phyloP scores from a whole-genome alignment of 2,329 filamentous ascomycete genomes.

The Xylariomycetidae sp. region DNA sequence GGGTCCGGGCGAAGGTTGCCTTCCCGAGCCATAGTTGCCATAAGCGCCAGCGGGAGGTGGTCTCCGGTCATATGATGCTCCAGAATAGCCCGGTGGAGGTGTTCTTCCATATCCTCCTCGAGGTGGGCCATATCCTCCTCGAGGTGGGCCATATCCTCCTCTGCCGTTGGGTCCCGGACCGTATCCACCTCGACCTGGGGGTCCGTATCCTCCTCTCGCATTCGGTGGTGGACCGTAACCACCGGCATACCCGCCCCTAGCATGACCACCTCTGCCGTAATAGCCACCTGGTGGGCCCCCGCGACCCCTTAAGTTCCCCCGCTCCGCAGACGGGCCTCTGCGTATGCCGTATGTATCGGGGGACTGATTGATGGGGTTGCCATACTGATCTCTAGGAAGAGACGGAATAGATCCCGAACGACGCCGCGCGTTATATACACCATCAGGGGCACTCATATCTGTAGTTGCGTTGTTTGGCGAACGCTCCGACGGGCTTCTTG shows the following conservation, averaged over 20 bases:
- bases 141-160: slow-evolving; percentile 26
- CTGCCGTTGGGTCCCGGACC: slow-evolving; percentile 31
- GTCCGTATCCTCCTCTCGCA: slow-evolving; percentile 41
- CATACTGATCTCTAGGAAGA: slow-evolving; percentile 55
- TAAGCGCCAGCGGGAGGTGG: slow-evolving; percentile 22
- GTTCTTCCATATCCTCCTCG: slow-evolving; percentile 35
- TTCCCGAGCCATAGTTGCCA: slow-evolving; percentile 25
- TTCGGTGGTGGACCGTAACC: slow-evolving; percentile 37
- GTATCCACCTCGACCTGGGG: slow-evolving; percentile 41
- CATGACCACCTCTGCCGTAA: slow-evolving; percentile 48
- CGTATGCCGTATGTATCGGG: slow-evolving; percentile 43
- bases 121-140: slow-evolving; percentile 29
- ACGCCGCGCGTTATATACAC: slow-evolving; percentile 29
- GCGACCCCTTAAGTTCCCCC: slow-evolving; percentile 50
- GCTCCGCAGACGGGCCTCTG: slow-evolving; percentile 42
- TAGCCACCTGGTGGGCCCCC: slow-evolving; percentile 46
- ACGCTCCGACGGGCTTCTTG: slow-evolving; percentile 56
- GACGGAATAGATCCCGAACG: slow-evolving; percentile 36
- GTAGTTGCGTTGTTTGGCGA: slow-evolving; percentile 42
- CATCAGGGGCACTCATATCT: slow-evolving; percentile 34
- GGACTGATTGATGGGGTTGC: slow-evolving; percentile 47
- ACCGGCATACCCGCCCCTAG: slow-evolving; percentile 34
- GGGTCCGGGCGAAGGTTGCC: slow-evolving; percentile 33
- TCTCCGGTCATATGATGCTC: slow-evolving; percentile 32
- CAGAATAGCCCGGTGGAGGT: slow-evolving; percentile 42